phyloP scores from a whole-genome alignment of 805 yeast species.

The Pichia nanzhaoensis region DNA sequence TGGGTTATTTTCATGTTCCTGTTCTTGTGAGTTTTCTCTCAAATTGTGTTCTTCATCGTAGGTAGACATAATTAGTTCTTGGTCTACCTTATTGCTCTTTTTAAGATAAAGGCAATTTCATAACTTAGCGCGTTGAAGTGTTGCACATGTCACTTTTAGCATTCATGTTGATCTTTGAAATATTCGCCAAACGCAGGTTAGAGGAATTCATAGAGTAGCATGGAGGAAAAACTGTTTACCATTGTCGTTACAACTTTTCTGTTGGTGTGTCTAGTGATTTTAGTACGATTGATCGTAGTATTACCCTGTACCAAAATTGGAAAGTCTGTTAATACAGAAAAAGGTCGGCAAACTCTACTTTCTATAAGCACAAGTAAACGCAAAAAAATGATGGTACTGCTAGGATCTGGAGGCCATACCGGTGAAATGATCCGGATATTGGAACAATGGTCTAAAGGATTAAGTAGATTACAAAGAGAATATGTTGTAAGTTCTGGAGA shows the following conservation, averaged over 20 bases:
- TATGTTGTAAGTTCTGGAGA: slow-evolving; percentile 40
- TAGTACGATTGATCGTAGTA: slow-evolving; percentile 18
- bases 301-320: slow-evolving; percentile 19
- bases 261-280: slow-evolving; percentile 7
- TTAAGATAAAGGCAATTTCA: too few relatives aligned
- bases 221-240: slow-evolving; percentile 23
- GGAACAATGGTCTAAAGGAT: slow-evolving; percentile 27
- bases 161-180: too few relatives aligned
- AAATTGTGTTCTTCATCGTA: slow-evolving; percentile 21
- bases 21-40: neutral
- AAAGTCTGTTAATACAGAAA: neutral
- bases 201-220: neutral
- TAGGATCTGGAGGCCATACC: slow-evolving; percentile 96
- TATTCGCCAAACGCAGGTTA: too few relatives aligned
- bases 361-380: neutral
- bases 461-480: slow-evolving; percentile 20
- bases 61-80: slow-evolving; percentile 10
- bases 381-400: slow-evolving; percentile 43
- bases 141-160: too few relatives aligned
- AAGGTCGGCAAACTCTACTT: neutral
- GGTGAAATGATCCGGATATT: slow-evolving; percentile 87
- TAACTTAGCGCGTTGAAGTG: too few relatives aligned
- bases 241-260: slow-evolving; percentile 6
- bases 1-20: too few relatives aligned
- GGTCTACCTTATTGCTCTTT: neutral